Base-by-base conservation (phyloP, 2,329 filamentous ascomycete species). In the Didymella arachidicola region DNA sequence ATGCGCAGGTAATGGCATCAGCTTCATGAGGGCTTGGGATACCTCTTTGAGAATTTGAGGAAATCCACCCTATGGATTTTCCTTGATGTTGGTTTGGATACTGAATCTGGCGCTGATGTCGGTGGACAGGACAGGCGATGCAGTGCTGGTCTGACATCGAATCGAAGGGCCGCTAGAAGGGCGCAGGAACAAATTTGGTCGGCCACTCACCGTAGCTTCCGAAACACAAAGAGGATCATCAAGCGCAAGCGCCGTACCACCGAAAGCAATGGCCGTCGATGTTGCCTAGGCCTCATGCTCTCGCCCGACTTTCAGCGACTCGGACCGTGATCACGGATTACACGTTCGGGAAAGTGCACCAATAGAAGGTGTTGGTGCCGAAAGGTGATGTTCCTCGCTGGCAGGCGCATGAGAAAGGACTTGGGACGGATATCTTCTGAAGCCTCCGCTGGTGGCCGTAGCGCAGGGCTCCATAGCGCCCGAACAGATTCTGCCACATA, bases 371-470 rank as follows among this genome's bases (percentile, higher is more conserved):
- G 55, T 44, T 49, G 10, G 49, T 6, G 7, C 16, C 18, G 39
- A 36, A 4, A 14, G 22, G 19, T 18, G 10, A 26, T 16, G 43
- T 10, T 25, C 32, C 32, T 41, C 10, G 39, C 16, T 25, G n/a
- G 22, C n/a, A 32, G 43, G 32, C 38, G 34, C 43, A 34, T 32
- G 39, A 22, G 32, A 12, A 45, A 36, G n/a, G 18, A 43, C 38
- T 18, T 46, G 32, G 12, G 22, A 27, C 11, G 52, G 51, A 41
- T 29, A 22, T 32, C 30, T 45, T 51, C 55, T 63, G 60, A 12
- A 60, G 54, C 48, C 57, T 66, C 62, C 63, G 59, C 53, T 63
- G 51, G 59, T 57, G 57, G 58, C 63, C 61, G 63, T 63, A 68
- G 67, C 65, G 46, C 54, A 36, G 34, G 43, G 55, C 49, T 52